A percentile compares a stretch with the other conserved stretches of the same genome.
Evolutionary conservation across 306 rosid species (phyloP).

Genomic region (Malus asiatica): DNA sequence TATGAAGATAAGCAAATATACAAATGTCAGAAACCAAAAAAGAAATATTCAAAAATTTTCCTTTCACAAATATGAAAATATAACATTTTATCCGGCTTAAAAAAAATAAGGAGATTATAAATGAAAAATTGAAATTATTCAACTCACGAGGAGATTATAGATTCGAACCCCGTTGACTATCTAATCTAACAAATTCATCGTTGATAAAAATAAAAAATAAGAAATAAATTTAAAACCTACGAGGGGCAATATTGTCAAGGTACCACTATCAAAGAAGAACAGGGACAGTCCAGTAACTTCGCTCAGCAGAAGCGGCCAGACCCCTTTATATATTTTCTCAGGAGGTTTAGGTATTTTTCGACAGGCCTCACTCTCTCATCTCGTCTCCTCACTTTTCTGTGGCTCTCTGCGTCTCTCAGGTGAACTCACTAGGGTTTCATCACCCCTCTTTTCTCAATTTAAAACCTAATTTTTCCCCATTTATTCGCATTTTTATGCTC

Average conservation of each 20-base stretch:
- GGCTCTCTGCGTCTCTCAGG: conserved; percentile 48
- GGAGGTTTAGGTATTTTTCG: conserved; percentile 21
- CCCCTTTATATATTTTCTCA: neutral
- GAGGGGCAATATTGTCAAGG: neutral
- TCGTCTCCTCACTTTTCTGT: conserved; percentile 33
- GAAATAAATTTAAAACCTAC: too few species aligned
- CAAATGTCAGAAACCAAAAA: too few species aligned
- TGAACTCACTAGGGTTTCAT: conserved; percentile 33
- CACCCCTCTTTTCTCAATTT: neutral
- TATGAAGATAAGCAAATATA: too few species aligned
- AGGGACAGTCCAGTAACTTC: conserved; percentile 7
- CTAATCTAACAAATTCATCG: too few species aligned
- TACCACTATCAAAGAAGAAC: neutral
- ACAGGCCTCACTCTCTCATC: conserved; percentile 2
- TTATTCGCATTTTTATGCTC: neutral
- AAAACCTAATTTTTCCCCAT: neutral
- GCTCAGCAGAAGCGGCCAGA: conserved; percentile 14
- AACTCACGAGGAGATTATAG: too few species aligned
- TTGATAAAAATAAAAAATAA: too few species aligned
- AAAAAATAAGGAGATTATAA: too few species aligned
- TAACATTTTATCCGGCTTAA: too few species aligned
- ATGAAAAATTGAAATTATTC: too few species aligned
- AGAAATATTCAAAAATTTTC: too few species aligned
- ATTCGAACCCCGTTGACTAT: too few species aligned
- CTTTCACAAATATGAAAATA: too few species aligned